Percentiles rank a stretch among this genome's conserved stretches.
These are phyloP conservation scores for Ostreobium quekettii DNA, from an alignment of 139 green algal genomes.

Conservation along the genomic window DNA sequence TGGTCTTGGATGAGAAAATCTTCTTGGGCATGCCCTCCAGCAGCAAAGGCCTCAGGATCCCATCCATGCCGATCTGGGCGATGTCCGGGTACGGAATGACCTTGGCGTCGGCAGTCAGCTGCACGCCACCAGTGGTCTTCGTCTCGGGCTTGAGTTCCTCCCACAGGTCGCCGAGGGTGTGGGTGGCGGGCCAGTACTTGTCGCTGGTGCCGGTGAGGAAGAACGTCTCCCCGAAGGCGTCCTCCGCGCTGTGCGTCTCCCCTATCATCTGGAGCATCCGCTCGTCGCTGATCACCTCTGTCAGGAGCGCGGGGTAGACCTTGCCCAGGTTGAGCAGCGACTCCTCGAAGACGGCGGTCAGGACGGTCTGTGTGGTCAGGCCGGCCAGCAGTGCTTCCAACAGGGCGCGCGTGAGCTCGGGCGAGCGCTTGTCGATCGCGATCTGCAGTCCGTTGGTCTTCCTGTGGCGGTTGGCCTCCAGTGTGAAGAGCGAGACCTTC, in stretches of 20 bases:
- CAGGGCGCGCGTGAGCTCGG: neutral
- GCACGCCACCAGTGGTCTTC: no score
- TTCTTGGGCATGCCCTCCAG: neutral
- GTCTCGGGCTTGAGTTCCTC: no score
- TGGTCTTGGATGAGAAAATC: neutral
- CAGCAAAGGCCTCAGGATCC: neutral
- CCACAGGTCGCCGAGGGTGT: no score
- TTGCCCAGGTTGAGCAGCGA: slow-evolving; percentile 1
- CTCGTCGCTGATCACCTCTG: no score
- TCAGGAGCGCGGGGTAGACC: slow-evolving; percentile 10
- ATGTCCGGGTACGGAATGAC: slow-evolving; percentile 11
- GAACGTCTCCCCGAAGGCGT: no score
- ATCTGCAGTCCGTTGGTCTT: neutral
- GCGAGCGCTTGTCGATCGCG: neutral
- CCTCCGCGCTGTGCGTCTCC: no score
- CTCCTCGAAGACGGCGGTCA: neutral
- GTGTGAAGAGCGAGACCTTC: neutral
- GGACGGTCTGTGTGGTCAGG: neutral
- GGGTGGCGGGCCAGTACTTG: no score
- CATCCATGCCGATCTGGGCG: slow-evolving; percentile 3
- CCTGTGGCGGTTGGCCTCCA: neutral
- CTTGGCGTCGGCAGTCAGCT: neutral
- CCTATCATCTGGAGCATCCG: no score
- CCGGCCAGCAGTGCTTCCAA: slow-evolving; percentile 2
- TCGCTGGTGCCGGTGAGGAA: no score